These are phyloP conservation scores for Microthyrium microscopicum DNA, from an alignment of 2,329 filamentous ascomycete genomes.

Conservation along the genomic window DNA sequence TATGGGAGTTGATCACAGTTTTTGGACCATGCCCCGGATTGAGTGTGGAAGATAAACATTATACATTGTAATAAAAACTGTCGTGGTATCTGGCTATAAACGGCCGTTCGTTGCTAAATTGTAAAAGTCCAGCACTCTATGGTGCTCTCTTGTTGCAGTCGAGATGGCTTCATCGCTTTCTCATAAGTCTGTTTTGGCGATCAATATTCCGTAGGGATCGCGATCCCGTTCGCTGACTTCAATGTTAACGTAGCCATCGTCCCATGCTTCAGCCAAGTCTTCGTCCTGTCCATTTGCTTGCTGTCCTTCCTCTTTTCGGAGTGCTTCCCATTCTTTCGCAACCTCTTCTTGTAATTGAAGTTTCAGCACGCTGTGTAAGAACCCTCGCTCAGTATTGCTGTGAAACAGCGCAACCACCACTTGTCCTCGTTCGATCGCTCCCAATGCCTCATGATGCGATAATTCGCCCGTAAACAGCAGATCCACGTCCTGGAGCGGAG, in stretches of 20 bases:
- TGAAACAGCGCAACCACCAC: slow-evolving; percentile 79
- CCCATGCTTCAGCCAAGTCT: slow-evolving; percentile 30
- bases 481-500: slow-evolving; percentile 50
- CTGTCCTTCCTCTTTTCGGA: slow-evolving; percentile 27
- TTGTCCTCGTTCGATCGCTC: slow-evolving; percentile 67
- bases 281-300: slow-evolving; percentile 18
- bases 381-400: slow-evolving; percentile 80
- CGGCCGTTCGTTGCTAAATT: too few relatives aligned
- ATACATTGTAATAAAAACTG: too few relatives aligned
- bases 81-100: too few relatives aligned
- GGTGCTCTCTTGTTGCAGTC: too few relatives aligned
- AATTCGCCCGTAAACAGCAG: slow-evolving; percentile 84
- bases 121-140: too few relatives aligned
- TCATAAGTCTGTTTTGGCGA: slow-evolving; percentile 9
- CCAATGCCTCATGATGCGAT: slow-evolving; percentile 79
- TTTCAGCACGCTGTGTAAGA: slow-evolving; percentile 55
- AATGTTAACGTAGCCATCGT: slow-evolving; percentile 42
- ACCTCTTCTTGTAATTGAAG: slow-evolving; percentile 46
- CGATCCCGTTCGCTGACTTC: slow-evolving; percentile 62
- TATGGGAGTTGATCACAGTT: too few relatives aligned
- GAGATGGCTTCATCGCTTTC: too few relatives aligned
- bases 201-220: slow-evolving; percentile 74
- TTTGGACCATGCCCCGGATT: too few relatives aligned
- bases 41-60: too few relatives aligned
- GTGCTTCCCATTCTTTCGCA: slow-evolving; percentile 34